Base-by-base conservation (phyloP, 169 alveolate species). In the Perkinsus olseni region DNA sequence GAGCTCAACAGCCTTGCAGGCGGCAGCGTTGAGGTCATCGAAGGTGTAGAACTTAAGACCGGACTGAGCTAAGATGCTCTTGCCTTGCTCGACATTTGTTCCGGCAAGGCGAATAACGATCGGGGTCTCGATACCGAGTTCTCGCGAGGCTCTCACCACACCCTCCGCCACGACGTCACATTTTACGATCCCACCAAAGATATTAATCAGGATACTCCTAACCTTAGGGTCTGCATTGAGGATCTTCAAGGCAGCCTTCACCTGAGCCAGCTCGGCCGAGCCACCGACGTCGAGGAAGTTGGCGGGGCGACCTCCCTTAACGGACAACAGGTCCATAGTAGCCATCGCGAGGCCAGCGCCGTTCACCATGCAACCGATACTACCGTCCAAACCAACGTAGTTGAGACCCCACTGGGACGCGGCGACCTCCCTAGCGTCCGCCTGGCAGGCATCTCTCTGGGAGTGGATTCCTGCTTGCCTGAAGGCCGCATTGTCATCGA, bases 321-420 rank as follows among this genome's bases (percentile, higher is more conserved):
- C 95, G 74, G 96, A 96, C 31, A 98, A 94, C 39, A 98, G 94
- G 92, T 96, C 97, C 97, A 98, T 95, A 28, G 99, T 98, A n/a
- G 99, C 99, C 99, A 98, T 98, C 38, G 99, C 99, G 39, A 98
- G 94, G 6, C 99, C 99, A 34, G 99, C 99, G 6, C 99, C 99
- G 91, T 98, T 98, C 24, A 98, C 99, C 94, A 98, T 95, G 93
- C 99, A 98, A 34, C 97, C 97, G 6, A 96, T 95, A 62, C 94
- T 97, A 28, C 99, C 99, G 91, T 97, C 98, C 50, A 98, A 94
- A 11, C 98, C 95, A 38, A 98, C 96, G 93, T 98, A 98, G 94
- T 97, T 97, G 91, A 98, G 95, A 48, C 97, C 97, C 74, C 92
- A 93, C 91, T 97, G 93, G 34, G 92, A 93, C 28, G 99, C 99